phyloP scores from a whole-genome alignment of 2,329 filamentous ascomycete species.

The Microcyclospora tardicrescens region DNA sequence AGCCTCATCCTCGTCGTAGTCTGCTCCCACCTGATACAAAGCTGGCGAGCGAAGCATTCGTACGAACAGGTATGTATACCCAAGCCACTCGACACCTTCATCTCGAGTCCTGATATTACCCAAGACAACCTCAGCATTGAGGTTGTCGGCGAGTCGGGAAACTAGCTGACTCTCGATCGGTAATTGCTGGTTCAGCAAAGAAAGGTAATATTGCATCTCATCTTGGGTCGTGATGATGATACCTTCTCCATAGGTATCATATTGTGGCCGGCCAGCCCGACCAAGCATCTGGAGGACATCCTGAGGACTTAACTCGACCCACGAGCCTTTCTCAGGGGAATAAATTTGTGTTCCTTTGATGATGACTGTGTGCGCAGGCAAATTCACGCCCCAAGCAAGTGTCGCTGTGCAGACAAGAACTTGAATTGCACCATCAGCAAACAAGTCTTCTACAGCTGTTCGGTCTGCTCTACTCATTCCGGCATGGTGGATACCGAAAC shows the following conservation, averaged over 20 bases:
- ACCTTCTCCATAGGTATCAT: constrained; percentile 93
- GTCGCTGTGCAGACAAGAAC: constrained; percentile 96
- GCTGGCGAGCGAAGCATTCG: constrained; percentile 94
- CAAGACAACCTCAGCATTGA: constrained; percentile 91
- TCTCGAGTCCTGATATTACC: constrained; percentile 85
- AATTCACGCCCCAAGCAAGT: constrained; percentile 97
- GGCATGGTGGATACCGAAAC: constrained; percentile 96
- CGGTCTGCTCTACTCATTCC: constrained; percentile 94
- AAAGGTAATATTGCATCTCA: constrained; percentile 96
- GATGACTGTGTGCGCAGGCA: constrained; percentile 94
- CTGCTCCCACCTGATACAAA: constrained; percentile 86
- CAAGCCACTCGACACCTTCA: constrained; percentile 97
- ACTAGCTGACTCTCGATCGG: constrained; percentile 96
- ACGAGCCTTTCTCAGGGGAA: constrained; percentile 95
- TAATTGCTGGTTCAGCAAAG: constrained; percentile 88
- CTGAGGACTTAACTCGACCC: constrained; percentile 94
- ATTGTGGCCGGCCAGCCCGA: constrained; percentile 90
- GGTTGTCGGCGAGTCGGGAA: constrained; percentile 82
- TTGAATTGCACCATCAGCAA: constrained; percentile 79
- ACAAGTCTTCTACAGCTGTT: constrained; percentile 88
- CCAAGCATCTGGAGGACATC: constrained; percentile 98
- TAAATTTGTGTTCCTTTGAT: constrained; percentile 99
- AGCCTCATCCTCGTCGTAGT: constrained; percentile 84
- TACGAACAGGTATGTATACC: constrained; percentile 95
- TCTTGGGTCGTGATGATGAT: constrained; percentile 95